phyloP scores from a whole-genome alignment of 2,329 filamentous ascomycete genomes.

The Zymoseptoria crescenta region DNA sequence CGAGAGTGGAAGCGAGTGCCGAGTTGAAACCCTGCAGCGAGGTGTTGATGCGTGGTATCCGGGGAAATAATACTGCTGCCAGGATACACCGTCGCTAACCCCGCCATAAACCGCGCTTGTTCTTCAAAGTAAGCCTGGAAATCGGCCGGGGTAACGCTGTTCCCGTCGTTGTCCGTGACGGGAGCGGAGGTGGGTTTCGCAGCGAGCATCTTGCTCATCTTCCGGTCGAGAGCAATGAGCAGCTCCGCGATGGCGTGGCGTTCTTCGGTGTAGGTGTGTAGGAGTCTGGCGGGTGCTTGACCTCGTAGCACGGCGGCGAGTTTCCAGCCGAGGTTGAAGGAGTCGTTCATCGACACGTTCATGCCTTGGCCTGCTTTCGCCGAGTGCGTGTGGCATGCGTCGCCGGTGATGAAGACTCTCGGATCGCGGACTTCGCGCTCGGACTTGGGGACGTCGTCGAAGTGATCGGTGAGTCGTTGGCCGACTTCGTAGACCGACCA shows the following conservation, averaged over 20 bases:
- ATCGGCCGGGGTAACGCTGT: slow-evolving; percentile 27
- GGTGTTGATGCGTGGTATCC: slow-evolving; percentile 20
- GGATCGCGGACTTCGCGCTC: slow-evolving; percentile 45
- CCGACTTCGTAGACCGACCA: slow-evolving; percentile 56
- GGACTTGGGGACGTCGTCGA: slow-evolving; percentile 52
- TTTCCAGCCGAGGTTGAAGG: slow-evolving; percentile 53
- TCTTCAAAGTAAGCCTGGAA: slow-evolving; percentile 27
- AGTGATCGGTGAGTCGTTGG: slow-evolving; percentile 54
- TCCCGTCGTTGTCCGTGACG: slow-evolving; percentile 16
- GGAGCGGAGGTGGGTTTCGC: slow-evolving; percentile 27
- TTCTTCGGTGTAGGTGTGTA: slow-evolving; percentile 48
- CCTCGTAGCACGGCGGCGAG: slow-evolving; percentile 39
- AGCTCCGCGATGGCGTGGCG: slow-evolving; percentile 55
- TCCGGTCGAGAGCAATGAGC: slow-evolving; percentile 51
- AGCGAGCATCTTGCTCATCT: slow-evolving; percentile 41
- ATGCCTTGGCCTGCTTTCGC: slow-evolving; percentile 60
- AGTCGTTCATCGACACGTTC: slow-evolving; percentile 65
- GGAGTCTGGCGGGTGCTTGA: slow-evolving; percentile 26
- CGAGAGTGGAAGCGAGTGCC: slow-evolving; percentile 28
- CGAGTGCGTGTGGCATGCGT: slow-evolving; percentile 55
- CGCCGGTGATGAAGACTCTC: slow-evolving; percentile 62
- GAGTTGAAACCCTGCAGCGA: slow-evolving; percentile 26
- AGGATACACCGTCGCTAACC: slow-evolving; percentile 24
- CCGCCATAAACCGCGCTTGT: slow-evolving; percentile 29
- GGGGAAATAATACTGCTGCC: slow-evolving; percentile 20